These are phyloP conservation scores for Apiotrichum sp. DNA, from an alignment of 1,284 basidiomycete genomes.

Conservation along the genomic window DNA sequence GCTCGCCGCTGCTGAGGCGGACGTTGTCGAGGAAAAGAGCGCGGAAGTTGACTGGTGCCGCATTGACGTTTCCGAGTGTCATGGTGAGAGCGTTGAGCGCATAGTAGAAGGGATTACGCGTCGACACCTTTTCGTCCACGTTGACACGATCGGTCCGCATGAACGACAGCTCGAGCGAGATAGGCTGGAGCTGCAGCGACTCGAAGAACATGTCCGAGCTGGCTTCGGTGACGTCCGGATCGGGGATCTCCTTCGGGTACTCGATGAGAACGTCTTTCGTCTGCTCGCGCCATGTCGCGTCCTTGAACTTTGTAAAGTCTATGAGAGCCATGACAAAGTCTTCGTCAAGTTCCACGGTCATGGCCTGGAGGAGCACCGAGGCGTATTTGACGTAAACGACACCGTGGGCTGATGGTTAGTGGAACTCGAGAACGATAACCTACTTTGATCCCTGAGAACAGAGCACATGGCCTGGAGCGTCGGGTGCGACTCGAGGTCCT, in stretches of 20 bases:
- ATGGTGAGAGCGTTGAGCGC: conserved; percentile 92
- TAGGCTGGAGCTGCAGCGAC: conserved; percentile 92
- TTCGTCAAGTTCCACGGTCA: conserved; percentile 94
- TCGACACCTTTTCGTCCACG: conserved; percentile 74
- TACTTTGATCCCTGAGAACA: conserved; percentile 88
- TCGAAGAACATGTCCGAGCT: conserved; percentile 87
- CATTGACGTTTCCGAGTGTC: conserved; percentile 95
- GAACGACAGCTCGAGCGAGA: conserved; percentile 88
- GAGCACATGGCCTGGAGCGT: conserved; percentile 84
- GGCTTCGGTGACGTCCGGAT: conserved; percentile 58
- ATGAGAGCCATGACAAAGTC: conserved; percentile 90
- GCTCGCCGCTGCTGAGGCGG: conserved; percentile 74
- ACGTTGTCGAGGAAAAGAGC: conserved; percentile 93
- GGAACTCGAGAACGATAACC: conserved; percentile 15
- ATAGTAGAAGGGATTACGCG: conserved; percentile 87
- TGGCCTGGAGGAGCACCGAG: conserved; percentile 84
- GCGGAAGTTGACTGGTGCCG: conserved; percentile 92
- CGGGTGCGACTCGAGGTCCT: conserved; percentile 75
- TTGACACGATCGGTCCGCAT: conserved; percentile 93
- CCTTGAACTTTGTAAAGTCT: conserved; percentile 85
- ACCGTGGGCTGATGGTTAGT: conserved; percentile 58
- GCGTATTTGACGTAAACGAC: conserved; percentile 97
- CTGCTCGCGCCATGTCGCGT: conserved; percentile 77
- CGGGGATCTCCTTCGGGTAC: conserved; percentile 67
- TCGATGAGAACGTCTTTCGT: conserved; percentile 73